A percentile compares a stretch with the other conserved stretches of the same genome.
Conservation (phyloP, 192 early-diverging fungal genomes). For the Mortierella claussenii region DNA sequence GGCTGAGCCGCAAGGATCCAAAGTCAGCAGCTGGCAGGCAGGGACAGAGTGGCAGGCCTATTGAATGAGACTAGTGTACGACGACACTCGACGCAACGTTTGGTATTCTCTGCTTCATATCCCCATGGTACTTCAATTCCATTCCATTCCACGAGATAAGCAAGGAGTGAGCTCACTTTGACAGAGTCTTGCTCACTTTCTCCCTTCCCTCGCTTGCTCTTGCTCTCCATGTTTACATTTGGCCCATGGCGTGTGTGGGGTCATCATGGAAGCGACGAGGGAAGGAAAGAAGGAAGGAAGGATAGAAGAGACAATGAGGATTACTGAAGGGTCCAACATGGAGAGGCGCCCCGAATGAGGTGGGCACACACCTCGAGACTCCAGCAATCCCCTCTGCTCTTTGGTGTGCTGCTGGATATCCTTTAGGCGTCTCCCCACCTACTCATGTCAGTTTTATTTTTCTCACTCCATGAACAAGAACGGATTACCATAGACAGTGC, state of each 20-base stretch:
- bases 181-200: neutral
- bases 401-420: neutral
- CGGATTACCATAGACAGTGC: neutral
- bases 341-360: neutral
- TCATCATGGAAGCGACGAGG: neutral
- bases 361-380: too few species aligned
- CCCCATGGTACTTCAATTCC: neutral
- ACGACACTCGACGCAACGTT: neutral
- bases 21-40: neutral
- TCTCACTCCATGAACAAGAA: neutral
- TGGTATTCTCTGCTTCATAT: neutral
- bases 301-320: neutral
- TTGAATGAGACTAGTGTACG: neutral
- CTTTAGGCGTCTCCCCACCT: neutral
- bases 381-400: neutral
- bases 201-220: too few species aligned
- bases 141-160: conserved; percentile 15
- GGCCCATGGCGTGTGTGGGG: neutral
- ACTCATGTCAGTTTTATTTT: neutral
- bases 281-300: neutral
- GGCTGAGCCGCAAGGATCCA: neutral
- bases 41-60: neutral
- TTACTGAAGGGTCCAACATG: neutral
- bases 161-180: neutral
- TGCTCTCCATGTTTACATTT: neutral